Percentiles rank a stretch among this genome's conserved stretches.
phyloP scores from a whole-genome alignment of 139 green algal genomes.

The Chlamydomonas asymmetrica region DNA sequence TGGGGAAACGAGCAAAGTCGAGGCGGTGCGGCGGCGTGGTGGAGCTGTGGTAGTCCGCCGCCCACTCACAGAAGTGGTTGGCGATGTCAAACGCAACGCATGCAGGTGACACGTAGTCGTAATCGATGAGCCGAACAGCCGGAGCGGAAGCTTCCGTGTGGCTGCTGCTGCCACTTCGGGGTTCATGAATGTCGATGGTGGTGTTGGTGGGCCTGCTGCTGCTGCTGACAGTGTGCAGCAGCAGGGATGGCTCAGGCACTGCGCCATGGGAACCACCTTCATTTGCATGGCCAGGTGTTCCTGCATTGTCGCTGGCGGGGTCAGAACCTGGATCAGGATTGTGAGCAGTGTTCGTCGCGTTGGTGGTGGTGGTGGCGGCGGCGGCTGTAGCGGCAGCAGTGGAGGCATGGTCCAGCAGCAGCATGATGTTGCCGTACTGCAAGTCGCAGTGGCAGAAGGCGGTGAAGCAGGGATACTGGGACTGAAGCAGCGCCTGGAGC shows the following conservation, averaged over 20 bases:
- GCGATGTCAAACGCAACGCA: conserved; percentile 67
- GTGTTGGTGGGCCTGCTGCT: too few relatives aligned
- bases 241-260: background rate
- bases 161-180: background rate
- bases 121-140: conserved; percentile 69
- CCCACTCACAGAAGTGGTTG: conserved; percentile 76
- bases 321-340: background rate
- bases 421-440: conserved; percentile 77
- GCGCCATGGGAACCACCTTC: background rate
- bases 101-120: conserved; percentile 61
- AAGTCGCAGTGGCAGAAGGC: conserved; percentile 74
- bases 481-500: background rate
- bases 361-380: conserved; percentile 13
- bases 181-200: background rate
- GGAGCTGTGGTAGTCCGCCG: conserved; percentile 59
- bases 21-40: conserved; percentile 42
- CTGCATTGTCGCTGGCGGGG: background rate
- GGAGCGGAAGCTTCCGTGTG: background rate
- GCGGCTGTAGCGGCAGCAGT: background rate
- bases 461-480: background rate
- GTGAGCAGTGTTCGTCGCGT: background rate
- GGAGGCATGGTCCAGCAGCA: background rate
- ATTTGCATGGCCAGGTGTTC: background rate
- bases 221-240: too few relatives aligned
- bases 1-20: conserved; percentile 53